phyloP scores from a whole-genome alignment of 805 yeast genomes.

The Sugiyamaella floridensis region DNA sequence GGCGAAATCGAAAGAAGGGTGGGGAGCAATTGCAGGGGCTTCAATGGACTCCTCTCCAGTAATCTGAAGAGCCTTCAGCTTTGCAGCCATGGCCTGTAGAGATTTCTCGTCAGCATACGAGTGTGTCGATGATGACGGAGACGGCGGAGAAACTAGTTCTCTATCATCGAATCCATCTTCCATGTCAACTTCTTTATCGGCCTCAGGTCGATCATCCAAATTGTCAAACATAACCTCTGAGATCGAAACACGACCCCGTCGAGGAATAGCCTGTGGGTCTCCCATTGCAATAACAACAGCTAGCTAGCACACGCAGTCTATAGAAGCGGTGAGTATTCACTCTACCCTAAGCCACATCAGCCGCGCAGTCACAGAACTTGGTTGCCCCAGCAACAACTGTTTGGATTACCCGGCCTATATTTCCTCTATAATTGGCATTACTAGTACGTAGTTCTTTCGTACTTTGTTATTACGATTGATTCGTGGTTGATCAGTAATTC shows the following conservation, averaged over 20 bases:
- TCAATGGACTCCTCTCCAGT: slow-evolving; percentile 4
- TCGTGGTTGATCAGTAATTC: too few species aligned
- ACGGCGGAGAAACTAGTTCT: not conserved
- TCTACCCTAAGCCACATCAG: not conserved
- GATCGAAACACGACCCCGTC: slow-evolving; percentile 1
- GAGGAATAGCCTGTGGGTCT: slow-evolving; percentile 6
- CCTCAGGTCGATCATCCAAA: slow-evolving; percentile 7
- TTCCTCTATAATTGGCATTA: not conserved
- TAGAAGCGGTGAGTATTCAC: too few species aligned
- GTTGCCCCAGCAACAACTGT: not conserved
- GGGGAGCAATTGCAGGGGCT: slow-evolving; percentile 3
- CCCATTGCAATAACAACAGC: not conserved
- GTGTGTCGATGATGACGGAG: slow-evolving; percentile 26
- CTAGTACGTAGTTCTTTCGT: not conserved
- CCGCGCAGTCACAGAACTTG: not conserved
- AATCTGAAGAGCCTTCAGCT: slow-evolving; percentile 41
- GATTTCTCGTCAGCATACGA: slow-evolving; percentile 59
- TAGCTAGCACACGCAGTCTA: too few species aligned
- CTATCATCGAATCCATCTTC: slow-evolving; percentile 10
- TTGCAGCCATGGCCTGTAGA: slow-evolving; percentile 62
- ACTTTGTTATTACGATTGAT: not conserved
- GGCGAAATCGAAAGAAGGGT: slow-evolving; percentile 7
- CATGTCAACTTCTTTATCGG: slow-evolving; percentile 7
- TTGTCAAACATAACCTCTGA: slow-evolving; percentile 9
- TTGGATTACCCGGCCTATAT: not conserved